These are phyloP conservation scores for Pythium utonaiense DNA, from an alignment of 352 stramenopile species.

Conservation along the genomic window DNA sequence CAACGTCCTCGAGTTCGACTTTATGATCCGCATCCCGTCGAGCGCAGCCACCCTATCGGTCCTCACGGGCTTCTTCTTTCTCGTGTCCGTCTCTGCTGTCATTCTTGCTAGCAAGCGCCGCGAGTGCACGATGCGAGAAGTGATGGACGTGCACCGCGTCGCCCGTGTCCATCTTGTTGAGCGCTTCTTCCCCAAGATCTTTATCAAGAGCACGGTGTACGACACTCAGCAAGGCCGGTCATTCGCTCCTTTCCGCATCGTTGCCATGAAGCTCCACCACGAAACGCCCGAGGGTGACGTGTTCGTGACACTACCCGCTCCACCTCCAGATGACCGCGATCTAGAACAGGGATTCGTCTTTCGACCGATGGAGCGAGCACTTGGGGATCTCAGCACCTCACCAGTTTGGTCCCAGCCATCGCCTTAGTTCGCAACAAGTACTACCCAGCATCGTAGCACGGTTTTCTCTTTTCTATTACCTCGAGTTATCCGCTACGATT, in stretches of 20 bases:
- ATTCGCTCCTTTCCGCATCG: constrained; percentile 21
- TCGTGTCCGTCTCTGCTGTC: constrained; percentile 10
- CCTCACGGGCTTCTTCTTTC: background rate
- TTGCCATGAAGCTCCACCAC: constrained; percentile 20
- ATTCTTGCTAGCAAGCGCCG: constrained; percentile 8
- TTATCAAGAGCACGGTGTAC: constrained; percentile 17
- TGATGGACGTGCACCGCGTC: constrained; percentile 21
- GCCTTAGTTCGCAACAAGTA: background rate
- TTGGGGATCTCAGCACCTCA: background rate
- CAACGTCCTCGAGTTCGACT: constrained; percentile 6
- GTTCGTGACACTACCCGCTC: constrained; percentile 15
- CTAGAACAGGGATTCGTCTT: background rate
- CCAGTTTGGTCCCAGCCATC: background rate
- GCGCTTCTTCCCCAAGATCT: constrained; percentile 26
- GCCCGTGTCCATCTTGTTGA: constrained; percentile 22
- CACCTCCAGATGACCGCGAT: background rate
- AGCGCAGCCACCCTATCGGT: background rate
- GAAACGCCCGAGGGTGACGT: constrained; percentile 9
- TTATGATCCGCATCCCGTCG: constrained; percentile 7
- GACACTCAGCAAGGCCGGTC: constrained; percentile 5
- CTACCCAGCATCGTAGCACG: background rate
- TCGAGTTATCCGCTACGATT: constrained; percentile 6
- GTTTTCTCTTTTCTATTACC: background rate
- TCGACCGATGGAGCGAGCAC: background rate
- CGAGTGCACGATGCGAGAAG: constrained; percentile 15